A percentile compares a stretch with the other conserved stretches of the same genome.
phyloP scores from a whole-genome alignment of 805 yeast genomes.

The Saccharomycopsis javanensis region DNA sequence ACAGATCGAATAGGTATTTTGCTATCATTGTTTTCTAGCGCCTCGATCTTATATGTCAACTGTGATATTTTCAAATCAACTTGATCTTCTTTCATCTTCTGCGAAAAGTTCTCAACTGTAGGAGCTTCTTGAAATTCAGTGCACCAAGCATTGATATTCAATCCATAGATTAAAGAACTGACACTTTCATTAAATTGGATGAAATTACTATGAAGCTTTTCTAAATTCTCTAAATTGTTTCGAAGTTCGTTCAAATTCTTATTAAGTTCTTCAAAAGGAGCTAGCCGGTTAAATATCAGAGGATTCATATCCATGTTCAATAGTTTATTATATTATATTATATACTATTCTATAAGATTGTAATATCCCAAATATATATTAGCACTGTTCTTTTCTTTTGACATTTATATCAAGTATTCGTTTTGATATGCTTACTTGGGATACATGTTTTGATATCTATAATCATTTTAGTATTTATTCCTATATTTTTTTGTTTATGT shows the following conservation, averaged over 20 bases:
- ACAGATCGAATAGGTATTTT: neutral
- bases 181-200: conserved; percentile 68
- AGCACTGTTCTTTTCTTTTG: no score
- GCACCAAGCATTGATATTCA: conserved; percentile 82
- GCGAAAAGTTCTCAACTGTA: conserved; percentile 14
- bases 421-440: no score
- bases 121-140: conserved; percentile 45
- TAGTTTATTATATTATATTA: neutral
- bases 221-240: conserved; percentile 8
- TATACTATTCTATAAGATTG: neutral
- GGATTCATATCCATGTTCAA: neutral
- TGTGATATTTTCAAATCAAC: conserved; percentile 10
- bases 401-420: no score
- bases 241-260: conserved; percentile 1
- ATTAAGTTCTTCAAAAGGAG: conserved; percentile 6
- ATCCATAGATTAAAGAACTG: conserved; percentile 66
- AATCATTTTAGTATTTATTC: no score
- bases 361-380: no score
- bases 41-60: conserved; percentile 9
- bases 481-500: no score
- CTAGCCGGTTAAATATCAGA: conserved; percentile 6
- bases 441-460: no score
- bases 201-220: conserved; percentile 49
- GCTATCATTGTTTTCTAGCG: conserved; percentile 2
- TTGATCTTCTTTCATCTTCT: conserved; percentile 12